Evolutionary conservation across 331 rosid genomes (phyloP).

Genomic region (Quercus tomentella): DNA sequence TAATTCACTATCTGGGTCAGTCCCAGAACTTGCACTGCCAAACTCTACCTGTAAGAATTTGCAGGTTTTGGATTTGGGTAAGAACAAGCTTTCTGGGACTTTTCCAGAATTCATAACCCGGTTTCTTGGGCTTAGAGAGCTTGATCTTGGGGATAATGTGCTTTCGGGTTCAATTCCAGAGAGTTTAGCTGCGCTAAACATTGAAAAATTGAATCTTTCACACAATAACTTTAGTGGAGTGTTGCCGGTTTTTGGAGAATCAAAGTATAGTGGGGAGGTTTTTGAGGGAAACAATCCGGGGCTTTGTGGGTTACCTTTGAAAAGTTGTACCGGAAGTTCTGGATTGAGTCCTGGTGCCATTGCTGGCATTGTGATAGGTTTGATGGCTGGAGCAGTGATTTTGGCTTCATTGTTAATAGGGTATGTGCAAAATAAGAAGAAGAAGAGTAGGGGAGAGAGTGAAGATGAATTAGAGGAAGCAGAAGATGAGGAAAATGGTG

Average conservation of each 20-base stretch:
- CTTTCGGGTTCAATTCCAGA: conserved; percentile 61
- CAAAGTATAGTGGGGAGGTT: conserved; percentile 65
- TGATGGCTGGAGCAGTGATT: conserved; percentile 88
- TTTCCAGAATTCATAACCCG: conserved; percentile 73
- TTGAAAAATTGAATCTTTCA: conserved; percentile 82
- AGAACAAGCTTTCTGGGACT: conserved; percentile 62
- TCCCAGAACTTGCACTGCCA: conserved; percentile 86
- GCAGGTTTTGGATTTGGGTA: conserved; percentile 69
- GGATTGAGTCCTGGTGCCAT: conserved; percentile 87
- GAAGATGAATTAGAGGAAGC: conserved; percentile 79
- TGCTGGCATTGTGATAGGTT: conserved; percentile 89
- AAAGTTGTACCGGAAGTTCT: conserved; percentile 51
- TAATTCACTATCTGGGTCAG: conserved; percentile 55
- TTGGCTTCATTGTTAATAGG: conserved; percentile 84
- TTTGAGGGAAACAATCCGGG: conserved; percentile 79
- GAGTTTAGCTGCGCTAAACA: conserved; percentile 42
- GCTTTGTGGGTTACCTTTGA: conserved; percentile 87
- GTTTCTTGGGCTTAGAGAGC: conserved; percentile 62
- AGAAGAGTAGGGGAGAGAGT: conserved; percentile 60
- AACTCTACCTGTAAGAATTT: conserved; percentile 59
- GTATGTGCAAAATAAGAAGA: conserved; percentile 85
- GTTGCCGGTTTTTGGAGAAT: conserved; percentile 58
- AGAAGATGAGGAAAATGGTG: conserved; percentile 50
- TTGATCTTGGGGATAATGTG: conserved; percentile 69
- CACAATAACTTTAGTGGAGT: conserved; percentile 88